Base-by-base conservation (phyloP, 1,284 basidiomycete species). In the Schizopora paradoxa region DNA sequence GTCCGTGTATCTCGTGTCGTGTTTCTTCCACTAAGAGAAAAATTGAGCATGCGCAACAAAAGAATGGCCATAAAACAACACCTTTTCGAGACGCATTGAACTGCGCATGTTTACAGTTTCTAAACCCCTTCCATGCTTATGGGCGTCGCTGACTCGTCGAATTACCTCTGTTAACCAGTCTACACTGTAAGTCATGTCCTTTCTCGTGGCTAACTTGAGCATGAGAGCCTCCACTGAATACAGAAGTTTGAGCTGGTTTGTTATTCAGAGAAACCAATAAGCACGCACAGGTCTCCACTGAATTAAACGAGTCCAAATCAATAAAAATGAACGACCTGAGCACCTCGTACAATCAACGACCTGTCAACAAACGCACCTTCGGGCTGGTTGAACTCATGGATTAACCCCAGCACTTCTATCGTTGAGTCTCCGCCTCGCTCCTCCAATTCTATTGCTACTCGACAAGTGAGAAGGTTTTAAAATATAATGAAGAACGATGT, bases 131-230 rank as follows among this genome's bases (percentile, higher is more conserved):
- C 71, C 71, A 47, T 73, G 70, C 39, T 74, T 51, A 51, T 76
- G 73, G 41, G 82, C 79, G 41, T 82, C 77, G 11, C 83, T 82
- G 52, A 82, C 77, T 21, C 81, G 77, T 45, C 74, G 76, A 29
- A 81, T 71, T 16, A 77, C 76, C 60, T 90, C 86, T 1, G 81
- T 83, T 21, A 88, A 63, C 77, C 82, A 89, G 62, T 89, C 87
- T n/a, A 90, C 78, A 52, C 68, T 79, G 38, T 66, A 68, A 21
- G 68, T 62, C 23, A 79, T 62, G 22, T 73, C 72, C 25, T 61
- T 62, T 56, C 73, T 76, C 41, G 67, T 66, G 1, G 75, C 72
- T 28, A 86, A 66, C 11, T 65, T 63, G 19, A 61, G 57, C 63
- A 76, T 82, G 63, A 45, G 37, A 26, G 8, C 39, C 34, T 55